phyloP scores from a whole-genome alignment of 257 asterid genomes.

The Nicotiana paniculata region DNA sequence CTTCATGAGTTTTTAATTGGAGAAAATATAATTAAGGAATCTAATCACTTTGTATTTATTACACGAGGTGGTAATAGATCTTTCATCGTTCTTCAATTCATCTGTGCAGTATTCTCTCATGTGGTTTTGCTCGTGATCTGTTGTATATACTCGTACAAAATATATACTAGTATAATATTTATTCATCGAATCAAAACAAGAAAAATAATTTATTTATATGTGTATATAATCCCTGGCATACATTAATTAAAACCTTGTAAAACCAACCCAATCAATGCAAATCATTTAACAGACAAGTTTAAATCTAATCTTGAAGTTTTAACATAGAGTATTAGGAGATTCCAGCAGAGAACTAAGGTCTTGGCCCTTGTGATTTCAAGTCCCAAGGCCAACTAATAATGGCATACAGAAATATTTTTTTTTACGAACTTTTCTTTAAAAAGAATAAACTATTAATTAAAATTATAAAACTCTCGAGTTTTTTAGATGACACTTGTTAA shows the following conservation, averaged over 20 bases:
- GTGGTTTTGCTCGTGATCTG: not conserved
- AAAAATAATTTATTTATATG: too few species aligned
- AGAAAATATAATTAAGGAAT: not conserved
- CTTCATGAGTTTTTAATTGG: not conserved
- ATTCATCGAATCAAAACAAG: not conserved
- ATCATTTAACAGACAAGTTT: not conserved
- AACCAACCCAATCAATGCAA: not conserved
- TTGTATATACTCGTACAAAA: not conserved
- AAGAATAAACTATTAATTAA: too few species aligned
- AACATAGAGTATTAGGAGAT: not conserved
- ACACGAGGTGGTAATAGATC: not conserved
- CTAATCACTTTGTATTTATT: not conserved
- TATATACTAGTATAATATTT: not conserved
- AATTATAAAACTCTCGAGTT: too few species aligned
- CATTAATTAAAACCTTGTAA: not conserved
- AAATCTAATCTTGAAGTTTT: not conserved
- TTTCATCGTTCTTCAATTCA: not conserved
- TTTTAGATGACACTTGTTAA: too few species aligned
- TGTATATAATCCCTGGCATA: not conserved
- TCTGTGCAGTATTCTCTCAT: not conserved
- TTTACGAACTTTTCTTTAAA: too few species aligned
- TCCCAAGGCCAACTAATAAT: not conserved
- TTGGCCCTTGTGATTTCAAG: not conserved
- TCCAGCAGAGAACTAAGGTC: not conserved
- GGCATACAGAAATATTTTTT: too few species aligned